Base-by-base conservation (phyloP, 345 rosid species). In the Leavenworthia alabamica region DNA sequence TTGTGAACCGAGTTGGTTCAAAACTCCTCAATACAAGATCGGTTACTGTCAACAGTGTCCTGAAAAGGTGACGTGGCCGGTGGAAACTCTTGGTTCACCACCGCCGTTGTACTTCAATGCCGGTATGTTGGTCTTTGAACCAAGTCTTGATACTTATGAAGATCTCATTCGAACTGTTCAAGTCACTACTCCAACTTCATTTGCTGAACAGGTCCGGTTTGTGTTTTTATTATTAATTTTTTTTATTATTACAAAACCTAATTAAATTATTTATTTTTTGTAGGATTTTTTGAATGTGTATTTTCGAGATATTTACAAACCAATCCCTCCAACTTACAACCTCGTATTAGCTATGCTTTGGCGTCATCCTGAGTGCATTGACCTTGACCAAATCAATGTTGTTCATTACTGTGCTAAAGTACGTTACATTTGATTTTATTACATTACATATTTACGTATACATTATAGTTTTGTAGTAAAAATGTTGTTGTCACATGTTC, bases 1-100 rank as follows among this genome's bases (percentile, higher is more conserved):
- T 73, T 85, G 90, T 17, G 90, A 85, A 64, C 28, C 46, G 6
- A 71, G 76, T 1, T 85, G 88, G 90, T 58, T 59, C 2, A 60
- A 40, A 48, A 64, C 80, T 33, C 77, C 73, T 4, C 86, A 82
- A 49, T 70, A 73, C 76, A 46, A 67, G 72, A 74, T 85, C 2
- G 88, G 88, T 7, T 82, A 80, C 69, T 82, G 88, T 55, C 90
- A 85, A 27, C 89, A 83, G 62, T 74, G 76, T 19, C 84, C 84
- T 1, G 80, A 82, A 7, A 82, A 65, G 11, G 80, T 82, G n/a
- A 52, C 65, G n/a, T 84, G 90, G 86, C 79, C 85, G 0, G 42
- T 7, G 28, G 72, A 75, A 15, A 63, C 62, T 73, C 79, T 71
- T 1, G 43, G 74, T 0, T 71, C 80, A 1, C 80, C 85, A 0